Percentiles rank a stretch among this genome's conserved stretches.
phyloP scores from a whole-genome alignment of 2,329 filamentous ascomycete species.

The Penicillium olsonii region DNA sequence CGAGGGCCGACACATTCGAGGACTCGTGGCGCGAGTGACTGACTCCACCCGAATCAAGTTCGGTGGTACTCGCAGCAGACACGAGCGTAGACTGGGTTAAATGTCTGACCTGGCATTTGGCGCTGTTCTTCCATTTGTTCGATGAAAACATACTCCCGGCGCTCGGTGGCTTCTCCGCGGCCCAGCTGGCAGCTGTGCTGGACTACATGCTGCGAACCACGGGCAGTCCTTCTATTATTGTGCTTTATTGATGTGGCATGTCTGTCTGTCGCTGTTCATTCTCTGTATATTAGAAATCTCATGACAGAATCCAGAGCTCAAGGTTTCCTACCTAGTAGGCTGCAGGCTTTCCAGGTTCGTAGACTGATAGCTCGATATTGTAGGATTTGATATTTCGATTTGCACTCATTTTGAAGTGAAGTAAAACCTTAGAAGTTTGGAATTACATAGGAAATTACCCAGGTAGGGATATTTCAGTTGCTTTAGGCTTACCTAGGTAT shows the following conservation, averaged over 20 bases:
- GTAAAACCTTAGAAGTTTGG: too few species aligned
- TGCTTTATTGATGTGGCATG: slow-evolving; percentile 8
- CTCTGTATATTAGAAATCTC: slow-evolving; percentile 25
- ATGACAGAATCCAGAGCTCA: not conserved
- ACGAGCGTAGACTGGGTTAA: slow-evolving; percentile 76
- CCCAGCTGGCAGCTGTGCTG: not conserved
- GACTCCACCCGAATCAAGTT: slow-evolving; percentile 93
- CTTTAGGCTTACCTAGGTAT: too few species aligned
- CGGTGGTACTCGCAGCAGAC: slow-evolving; percentile 85
- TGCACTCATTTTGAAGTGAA: too few species aligned
- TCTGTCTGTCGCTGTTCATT: slow-evolving; percentile 17
- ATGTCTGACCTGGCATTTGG: slow-evolving; percentile 3
- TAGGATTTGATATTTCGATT: too few species aligned
- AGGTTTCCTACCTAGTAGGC: too few species aligned
- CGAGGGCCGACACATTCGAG: slow-evolving; percentile 75
- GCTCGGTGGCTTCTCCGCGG: slow-evolving; percentile 1
- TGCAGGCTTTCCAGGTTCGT: not conserved
- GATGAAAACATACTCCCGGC: not conserved
- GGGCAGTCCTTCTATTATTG: not conserved
- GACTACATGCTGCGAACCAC: slow-evolving; percentile 1
- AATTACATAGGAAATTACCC: too few species aligned
- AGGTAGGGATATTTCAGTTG: too few species aligned
- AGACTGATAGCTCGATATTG: too few species aligned
- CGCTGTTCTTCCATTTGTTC: not conserved
- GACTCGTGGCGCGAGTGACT: slow-evolving; percentile 74